These are phyloP conservation scores for Cladophialophora carrionii DNA, from an alignment of 2,329 filamentous ascomycete genomes.

Conservation along the genomic window DNA sequence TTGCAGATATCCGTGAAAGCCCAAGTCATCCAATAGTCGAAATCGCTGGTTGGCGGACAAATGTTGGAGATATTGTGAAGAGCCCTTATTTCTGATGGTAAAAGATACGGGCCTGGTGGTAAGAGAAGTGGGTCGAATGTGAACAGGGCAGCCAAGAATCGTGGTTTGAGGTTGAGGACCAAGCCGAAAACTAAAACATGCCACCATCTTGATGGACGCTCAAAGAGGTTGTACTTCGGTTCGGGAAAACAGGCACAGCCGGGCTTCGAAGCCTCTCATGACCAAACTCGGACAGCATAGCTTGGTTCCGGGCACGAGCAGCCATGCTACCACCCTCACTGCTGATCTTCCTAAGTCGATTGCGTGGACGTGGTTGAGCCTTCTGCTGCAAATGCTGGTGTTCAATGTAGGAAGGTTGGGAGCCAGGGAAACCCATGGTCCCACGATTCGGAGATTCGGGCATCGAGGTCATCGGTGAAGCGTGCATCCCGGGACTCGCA, in stretches of 20 bases:
- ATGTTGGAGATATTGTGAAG: not conserved
- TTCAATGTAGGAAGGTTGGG: conserved; percentile 17
- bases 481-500: conserved; percentile 25
- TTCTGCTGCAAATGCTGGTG: conserved; percentile 20
- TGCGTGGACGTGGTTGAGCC: conserved; percentile 41
- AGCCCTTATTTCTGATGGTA: not conserved
- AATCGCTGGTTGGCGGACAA: not conserved
- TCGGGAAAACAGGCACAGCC: conserved; percentile 36
- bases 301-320: conserved; percentile 49
- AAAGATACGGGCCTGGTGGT: not conserved
- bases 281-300: conserved; percentile 40
- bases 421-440: conserved; percentile 3
- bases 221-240: conserved; percentile 36
- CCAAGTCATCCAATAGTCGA: not conserved
- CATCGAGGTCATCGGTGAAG: conserved; percentile 20
- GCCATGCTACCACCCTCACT: conserved; percentile 57
- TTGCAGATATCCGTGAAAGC: conserved; percentile 1
- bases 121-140: not conserved
- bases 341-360: conserved; percentile 53
- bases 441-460: conserved; percentile 16
- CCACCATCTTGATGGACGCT: conserved; percentile 34
- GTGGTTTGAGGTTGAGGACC: not conserved
- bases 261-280: conserved; percentile 35
- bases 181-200: conserved; percentile 34
- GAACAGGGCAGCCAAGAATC: not conserved